Base-by-base conservation (phyloP, 306 rosid genomes). In the Prunus armeniaca region DNA sequence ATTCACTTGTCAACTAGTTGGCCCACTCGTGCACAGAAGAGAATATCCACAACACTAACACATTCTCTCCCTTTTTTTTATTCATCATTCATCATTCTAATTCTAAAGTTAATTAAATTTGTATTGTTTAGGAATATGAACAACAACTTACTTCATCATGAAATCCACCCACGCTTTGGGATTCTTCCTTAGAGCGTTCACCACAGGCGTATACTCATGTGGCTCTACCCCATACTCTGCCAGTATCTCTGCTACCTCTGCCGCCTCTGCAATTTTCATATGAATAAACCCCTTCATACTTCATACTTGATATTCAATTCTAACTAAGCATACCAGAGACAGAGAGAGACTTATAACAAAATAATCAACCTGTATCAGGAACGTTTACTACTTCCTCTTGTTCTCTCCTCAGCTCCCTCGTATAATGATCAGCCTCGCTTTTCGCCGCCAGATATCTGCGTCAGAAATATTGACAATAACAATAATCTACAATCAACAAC, bases 151-250 rank as follows among this genome's bases (percentile, higher is more conserved):
- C 98, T 89, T 94, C 98, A 94, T 94, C 98, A 94, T 94, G 88
- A 94, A 94, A 83, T 94, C 96, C 49, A 94, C 84, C 98, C 96
- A 94, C 38, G 98, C 96, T 75, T 90, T 89, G 49, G 98, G 98
- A 1, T 77, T 91, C 75, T 83, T 92, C 72, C 93, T 81, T 6
- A 94, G 91, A 78, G 98, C 88, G 82, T 56, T 91, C 12, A 94
- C 93, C 25, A 91, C 97, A 0, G 98, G 98, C 8, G 76, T 84
- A 79, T 92, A 94, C 61, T 94, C 96, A 69, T 92, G 97, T 10
- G 89, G 81, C 73, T 89, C 89, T 58, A 94, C 79, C 22, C 97
- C 97, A 52, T 91, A 94, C 61, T 87, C 69, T 4, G 89, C 95
- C 8, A 94, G 75, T 71, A 94, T 86, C 79, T 89, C 93, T 67